phyloP scores from a whole-genome alignment of 257 asterid genomes.

The Ophiorrhiza pumila region DNA sequence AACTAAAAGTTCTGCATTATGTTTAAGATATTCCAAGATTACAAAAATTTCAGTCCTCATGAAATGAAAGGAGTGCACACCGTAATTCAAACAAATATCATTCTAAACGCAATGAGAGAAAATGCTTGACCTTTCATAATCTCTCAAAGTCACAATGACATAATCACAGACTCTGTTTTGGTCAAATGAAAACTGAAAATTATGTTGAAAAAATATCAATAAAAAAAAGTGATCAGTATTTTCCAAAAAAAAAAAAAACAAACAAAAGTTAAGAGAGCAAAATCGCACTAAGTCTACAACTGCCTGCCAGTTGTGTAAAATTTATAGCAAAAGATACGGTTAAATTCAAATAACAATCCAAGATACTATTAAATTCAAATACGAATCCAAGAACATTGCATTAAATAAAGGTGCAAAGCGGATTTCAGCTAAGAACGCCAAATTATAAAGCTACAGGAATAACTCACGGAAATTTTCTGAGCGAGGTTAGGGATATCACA shows the following conservation, averaged over 20 bases:
- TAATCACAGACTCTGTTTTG: not conserved
- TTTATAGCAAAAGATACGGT: not conserved
- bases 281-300: not conserved
- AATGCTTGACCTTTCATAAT: not conserved
- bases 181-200: not conserved
- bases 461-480: conserved; percentile 62
- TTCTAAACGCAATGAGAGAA: not conserved
- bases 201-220: not conserved
- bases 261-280: too few relatives aligned
- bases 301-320: not conserved
- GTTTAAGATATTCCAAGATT: not conserved
- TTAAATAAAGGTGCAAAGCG: too few relatives aligned
- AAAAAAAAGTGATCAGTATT: too few relatives aligned
- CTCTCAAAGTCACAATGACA: not conserved
- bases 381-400: too few relatives aligned
- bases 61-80: not conserved
- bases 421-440: not conserved
- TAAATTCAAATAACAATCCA: not conserved
- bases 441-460: not conserved
- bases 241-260: not conserved
- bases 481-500: conserved; percentile 56
- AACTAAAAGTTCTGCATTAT: not conserved
- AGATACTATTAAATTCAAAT: too few relatives aligned
- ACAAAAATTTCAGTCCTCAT: not conserved
- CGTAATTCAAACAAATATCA: not conserved